Conservation (phyloP, 176 grass and related monocot genomes). For the Pontederia crassipes region DNA sequence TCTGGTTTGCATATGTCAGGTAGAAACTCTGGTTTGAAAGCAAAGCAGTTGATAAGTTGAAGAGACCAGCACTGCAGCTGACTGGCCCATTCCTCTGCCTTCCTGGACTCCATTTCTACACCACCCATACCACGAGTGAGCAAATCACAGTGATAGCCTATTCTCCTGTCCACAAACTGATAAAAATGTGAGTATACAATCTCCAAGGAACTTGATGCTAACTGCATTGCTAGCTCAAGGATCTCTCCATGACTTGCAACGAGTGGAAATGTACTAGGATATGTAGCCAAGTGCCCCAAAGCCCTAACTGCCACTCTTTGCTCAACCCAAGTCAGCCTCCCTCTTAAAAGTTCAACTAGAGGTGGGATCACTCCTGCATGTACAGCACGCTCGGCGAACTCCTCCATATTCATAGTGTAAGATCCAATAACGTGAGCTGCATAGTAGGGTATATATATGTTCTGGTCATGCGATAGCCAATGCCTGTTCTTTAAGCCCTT, state of each 20-base stretch:
- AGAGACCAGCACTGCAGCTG: conserved; percentile 99
- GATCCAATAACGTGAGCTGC: conserved; percentile 97
- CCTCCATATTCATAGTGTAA: conserved; percentile 99
- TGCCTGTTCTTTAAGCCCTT: conserved; percentile 97
- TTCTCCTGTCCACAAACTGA: conserved; percentile 72
- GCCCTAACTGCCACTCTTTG: conserved; percentile 96
- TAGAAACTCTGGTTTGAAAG: conserved; percentile 90
- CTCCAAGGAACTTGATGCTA: conserved; percentile 86
- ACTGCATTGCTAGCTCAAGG: conserved; percentile 92
- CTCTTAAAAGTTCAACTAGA: conserved; percentile 87
- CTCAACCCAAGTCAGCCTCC: conserved; percentile 97
- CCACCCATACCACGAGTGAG: conserved; percentile 98
- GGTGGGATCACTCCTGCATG: conserved; percentile 87
- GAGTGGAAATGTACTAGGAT: conserved; percentile 71
- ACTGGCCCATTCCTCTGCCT: conserved; percentile 99
- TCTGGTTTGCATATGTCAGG: conserved; percentile 87
- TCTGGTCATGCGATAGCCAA: conserved; percentile 96
- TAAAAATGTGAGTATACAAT: conserved; percentile 99
- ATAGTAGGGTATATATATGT: conserved; percentile 97
- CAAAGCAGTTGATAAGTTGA: conserved; percentile 97
- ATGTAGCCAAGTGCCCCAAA: conserved; percentile 92
- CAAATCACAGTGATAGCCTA: conserved; percentile 92
- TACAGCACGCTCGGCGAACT: conserved; percentile 83
- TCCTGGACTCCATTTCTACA: conserved; percentile 91
- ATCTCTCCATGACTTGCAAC: conserved; percentile 91